These are phyloP conservation scores for Eruca vesicaria DNA, from an alignment of 441 rosid genomes.

Conservation along the genomic window DNA sequence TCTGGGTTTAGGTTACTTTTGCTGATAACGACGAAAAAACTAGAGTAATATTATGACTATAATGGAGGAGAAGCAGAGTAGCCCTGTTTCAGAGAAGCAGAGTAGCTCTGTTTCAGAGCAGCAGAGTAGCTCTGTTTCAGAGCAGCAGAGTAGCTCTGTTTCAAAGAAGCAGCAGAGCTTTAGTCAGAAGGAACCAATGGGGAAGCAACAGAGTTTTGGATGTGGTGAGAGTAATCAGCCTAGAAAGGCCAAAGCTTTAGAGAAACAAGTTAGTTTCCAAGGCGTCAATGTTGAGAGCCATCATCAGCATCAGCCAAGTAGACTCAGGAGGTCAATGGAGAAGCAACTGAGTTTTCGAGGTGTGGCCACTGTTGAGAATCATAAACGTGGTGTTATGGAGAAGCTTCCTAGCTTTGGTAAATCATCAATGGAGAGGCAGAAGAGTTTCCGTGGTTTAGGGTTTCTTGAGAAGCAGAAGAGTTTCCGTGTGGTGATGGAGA, in stretches of 20 bases:
- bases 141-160: conserved; percentile 2
- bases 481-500: conserved; percentile 76
- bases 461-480: conserved; percentile 79
- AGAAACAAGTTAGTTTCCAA: conserved; percentile 50
- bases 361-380: too few species aligned
- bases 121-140: neutral
- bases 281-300: conserved; percentile 38
- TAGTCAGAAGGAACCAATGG: conserved; percentile 34
- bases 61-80: neutral
- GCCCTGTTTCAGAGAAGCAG: too few species aligned
- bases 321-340: conserved; percentile 35
- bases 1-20: conserved; percentile 14
- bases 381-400: conserved; percentile 47
- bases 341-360: conserved; percentile 52
- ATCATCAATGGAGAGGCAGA: conserved; percentile 35
- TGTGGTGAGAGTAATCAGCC: conserved; percentile 17
- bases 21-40: conserved; percentile 27
- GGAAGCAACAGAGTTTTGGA: conserved; percentile 36
- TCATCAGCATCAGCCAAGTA: conserved; percentile 29
- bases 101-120: too few species aligned
- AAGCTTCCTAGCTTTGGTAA: conserved; percentile 50
- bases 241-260: conserved; percentile 34
- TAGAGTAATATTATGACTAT: conserved; percentile 17
- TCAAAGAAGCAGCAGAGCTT: conserved; percentile 21
- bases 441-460: conserved; percentile 62